Conservation (phyloP, 83 land plant species). For the Thuja plicata region DNA sequence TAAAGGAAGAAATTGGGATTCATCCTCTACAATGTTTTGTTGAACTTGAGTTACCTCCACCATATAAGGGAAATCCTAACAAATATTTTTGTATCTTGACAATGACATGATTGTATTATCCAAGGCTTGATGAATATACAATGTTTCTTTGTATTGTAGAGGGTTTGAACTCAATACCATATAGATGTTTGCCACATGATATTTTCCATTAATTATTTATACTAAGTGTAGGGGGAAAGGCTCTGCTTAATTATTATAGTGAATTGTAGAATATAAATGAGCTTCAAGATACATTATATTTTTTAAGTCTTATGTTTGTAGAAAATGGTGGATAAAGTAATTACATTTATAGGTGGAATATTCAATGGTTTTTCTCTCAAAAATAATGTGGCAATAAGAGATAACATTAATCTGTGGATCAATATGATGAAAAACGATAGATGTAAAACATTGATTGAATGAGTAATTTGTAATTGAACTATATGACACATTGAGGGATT, state of each 20-base stretch:
- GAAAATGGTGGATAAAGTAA: too few relatives aligned
- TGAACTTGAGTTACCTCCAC: too few relatives aligned
- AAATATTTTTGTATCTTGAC: neutral
- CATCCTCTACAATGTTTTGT: too few relatives aligned
- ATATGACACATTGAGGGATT: conserved; percentile 76
- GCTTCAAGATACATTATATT: neutral
- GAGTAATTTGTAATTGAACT: conserved; percentile 83
- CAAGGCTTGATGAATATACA: neutral
- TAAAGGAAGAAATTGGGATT: neutral
- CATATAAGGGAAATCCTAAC: too few relatives aligned
- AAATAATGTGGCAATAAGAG: neutral
- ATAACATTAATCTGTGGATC: conserved; percentile 77
- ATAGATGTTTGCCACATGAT: too few relatives aligned
- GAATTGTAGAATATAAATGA: neutral
- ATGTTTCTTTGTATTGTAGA: too few relatives aligned
- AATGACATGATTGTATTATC: conserved; percentile 21
- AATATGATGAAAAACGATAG: conserved; percentile 94
- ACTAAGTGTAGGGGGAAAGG: neutral
- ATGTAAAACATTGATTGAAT: conserved; percentile 72
- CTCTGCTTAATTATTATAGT: neutral
- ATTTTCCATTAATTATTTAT: neutral
- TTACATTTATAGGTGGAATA: too few relatives aligned
- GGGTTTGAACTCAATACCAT: too few relatives aligned
- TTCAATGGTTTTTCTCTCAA: too few relatives aligned
- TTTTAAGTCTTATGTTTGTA: too few relatives aligned